A percentile compares a stretch with the other conserved stretches of the same genome.
These are phyloP conservation scores for Auriscalpium orientale DNA, from an alignment of 768 basidiomycete genomes.

Conservation along the genomic window DNA sequence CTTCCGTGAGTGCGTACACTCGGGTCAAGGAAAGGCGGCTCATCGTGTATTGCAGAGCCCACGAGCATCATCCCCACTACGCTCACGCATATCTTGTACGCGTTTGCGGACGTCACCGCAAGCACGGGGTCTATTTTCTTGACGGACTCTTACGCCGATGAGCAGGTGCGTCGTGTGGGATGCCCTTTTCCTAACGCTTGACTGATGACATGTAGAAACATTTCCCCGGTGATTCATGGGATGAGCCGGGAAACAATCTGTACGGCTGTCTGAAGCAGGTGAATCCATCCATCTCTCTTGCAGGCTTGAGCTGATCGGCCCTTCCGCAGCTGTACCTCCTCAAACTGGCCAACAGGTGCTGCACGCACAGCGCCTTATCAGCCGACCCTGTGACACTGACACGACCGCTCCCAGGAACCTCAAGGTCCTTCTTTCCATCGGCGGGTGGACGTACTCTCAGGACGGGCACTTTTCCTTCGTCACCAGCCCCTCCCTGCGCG, in stretches of 20 bases:
- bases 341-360: conserved; percentile 47
- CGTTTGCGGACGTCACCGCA: conserved; percentile 68
- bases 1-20: conserved; percentile 42
- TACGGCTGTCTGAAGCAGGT: conserved; percentile 81
- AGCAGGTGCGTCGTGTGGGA: conserved; percentile 34
- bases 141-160: conserved; percentile 71
- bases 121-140: conserved; percentile 54
- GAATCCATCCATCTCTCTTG: conserved; percentile 5
- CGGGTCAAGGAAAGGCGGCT: conserved; percentile 1
- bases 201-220: conserved; percentile 44
- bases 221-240: conserved; percentile 66
- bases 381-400: neutral
- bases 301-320: neutral
- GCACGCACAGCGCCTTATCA: neutral
- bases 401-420: conserved; percentile 29
- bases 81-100: conserved; percentile 73
- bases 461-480: conserved; percentile 61
- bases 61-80: conserved; percentile 49
- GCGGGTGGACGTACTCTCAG: conserved; percentile 69
- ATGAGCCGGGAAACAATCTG: conserved; percentile 66
- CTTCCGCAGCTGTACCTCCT: conserved; percentile 37
- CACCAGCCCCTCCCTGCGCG: conserved; percentile 38
- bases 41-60: conserved; percentile 39
- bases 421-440: conserved; percentile 46
- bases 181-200: neutral